Evolutionary conservation across 805 yeast species (phyloP).

Genomic region (Spathaspora arborariae): DNA sequence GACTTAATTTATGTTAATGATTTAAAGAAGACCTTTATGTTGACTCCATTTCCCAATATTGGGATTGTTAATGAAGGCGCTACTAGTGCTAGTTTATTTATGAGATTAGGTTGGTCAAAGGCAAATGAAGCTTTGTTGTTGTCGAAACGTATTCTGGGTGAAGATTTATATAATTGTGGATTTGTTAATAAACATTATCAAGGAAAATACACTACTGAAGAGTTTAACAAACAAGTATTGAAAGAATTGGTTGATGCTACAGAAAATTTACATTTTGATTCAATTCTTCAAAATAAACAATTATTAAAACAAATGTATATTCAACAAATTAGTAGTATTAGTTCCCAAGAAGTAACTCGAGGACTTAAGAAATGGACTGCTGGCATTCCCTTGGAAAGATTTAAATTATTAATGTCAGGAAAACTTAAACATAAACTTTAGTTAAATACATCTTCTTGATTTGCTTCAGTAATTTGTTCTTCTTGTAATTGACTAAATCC

Average conservation of each 20-base stretch:
- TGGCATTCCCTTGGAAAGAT: constrained; percentile 72
- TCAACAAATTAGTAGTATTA: constrained; percentile 41
- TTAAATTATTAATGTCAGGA: constrained; percentile 49
- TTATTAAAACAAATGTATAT: constrained; percentile 38
- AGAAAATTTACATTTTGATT: constrained; percentile 41
- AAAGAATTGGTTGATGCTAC: constrained; percentile 31
- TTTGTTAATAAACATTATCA: constrained; percentile 57
- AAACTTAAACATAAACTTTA: constrained; percentile 52
- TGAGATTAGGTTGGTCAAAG: constrained; percentile 66
- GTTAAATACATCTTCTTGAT: constrained; percentile 61
- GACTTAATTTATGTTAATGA: constrained; percentile 63
- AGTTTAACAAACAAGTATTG: constrained; percentile 43
- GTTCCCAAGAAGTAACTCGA: constrained; percentile 58
- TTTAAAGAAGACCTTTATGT: constrained; percentile 51
- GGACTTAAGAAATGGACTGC: constrained; percentile 69
- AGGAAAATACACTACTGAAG: constrained; percentile 30
- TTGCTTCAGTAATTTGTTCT: constrained; percentile 54
- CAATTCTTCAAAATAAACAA: constrained; percentile 38
- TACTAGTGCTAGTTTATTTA: constrained; percentile 59
- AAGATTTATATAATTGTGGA: constrained; percentile 52
- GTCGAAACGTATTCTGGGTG: constrained; percentile 58
- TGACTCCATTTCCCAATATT: constrained; percentile 78
- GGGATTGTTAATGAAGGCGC: constrained; percentile 85
- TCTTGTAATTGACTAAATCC: constrained; percentile 67
- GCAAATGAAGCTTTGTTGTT: constrained; percentile 72